Evolutionary conservation across 768 basidiomycete genomes (phyloP).

Genomic region (Auriscalpium microsporum): DNA sequence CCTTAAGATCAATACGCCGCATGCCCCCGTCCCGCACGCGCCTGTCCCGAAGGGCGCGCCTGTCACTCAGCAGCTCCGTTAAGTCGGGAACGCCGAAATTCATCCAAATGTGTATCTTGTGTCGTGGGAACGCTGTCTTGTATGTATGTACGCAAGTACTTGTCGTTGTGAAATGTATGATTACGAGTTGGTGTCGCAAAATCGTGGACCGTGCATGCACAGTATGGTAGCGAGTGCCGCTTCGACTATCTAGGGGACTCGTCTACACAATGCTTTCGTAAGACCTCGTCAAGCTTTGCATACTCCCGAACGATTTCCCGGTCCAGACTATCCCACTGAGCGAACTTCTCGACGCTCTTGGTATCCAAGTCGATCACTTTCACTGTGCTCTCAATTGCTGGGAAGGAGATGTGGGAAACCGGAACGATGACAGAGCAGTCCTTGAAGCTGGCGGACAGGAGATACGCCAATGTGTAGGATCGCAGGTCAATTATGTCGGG

Average conservation of each 20-base stretch:
- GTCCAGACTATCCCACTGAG: constrained; percentile 71
- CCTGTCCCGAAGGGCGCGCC: constrained; percentile 46
- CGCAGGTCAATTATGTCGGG: constrained; percentile 40
- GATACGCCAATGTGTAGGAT: constrained; percentile 63
- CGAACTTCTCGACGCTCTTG: constrained; percentile 59
- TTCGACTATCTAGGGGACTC: too few species aligned
- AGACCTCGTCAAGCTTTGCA: constrained; percentile 4
- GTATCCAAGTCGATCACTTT: constrained; percentile 83
- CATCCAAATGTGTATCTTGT: too few species aligned
- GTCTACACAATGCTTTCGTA: constrained; percentile 9
- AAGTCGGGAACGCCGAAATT: neutral
- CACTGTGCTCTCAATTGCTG: constrained; percentile 27
- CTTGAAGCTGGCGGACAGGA: constrained; percentile 92
- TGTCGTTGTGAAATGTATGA: too few species aligned
- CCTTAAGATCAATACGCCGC: constrained; percentile 52
- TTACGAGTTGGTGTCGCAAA: too few species aligned
- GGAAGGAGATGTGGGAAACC: constrained; percentile 24
- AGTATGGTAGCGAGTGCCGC: too few species aligned
- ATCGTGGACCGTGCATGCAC: too few species aligned
- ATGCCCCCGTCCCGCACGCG: constrained; percentile 63
- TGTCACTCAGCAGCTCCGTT: constrained; percentile 31
- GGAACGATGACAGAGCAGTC: constrained; percentile 78
- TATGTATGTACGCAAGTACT: too few species aligned
- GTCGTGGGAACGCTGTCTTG: too few species aligned
- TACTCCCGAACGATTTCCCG: constrained; percentile 49